Conservation (phyloP, 192 early-diverging fungal genomes). For the Linnemannia elongata region DNA sequence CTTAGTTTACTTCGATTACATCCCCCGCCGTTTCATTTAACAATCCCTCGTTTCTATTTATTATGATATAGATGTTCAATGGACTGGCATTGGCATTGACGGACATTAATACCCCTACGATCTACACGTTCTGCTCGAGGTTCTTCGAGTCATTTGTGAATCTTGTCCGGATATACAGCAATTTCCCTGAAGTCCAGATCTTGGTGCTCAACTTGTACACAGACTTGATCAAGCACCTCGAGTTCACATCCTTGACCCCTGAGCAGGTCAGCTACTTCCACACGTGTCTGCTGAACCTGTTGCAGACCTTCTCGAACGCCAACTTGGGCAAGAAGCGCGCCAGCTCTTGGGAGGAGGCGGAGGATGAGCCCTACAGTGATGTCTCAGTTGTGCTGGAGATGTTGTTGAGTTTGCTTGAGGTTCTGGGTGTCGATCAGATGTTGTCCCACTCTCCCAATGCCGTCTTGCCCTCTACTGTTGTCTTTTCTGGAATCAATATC, state of each 20-base stretch:
- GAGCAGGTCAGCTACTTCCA: slow-evolving; percentile 67
- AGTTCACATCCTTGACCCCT: slow-evolving; percentile 53
- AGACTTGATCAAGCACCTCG: slow-evolving; percentile 65
- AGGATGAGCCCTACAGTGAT: slow-evolving; percentile 77
- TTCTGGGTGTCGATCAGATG: slow-evolving; percentile 48
- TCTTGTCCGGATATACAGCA: slow-evolving; percentile 76
- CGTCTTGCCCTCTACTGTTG: slow-evolving; percentile 68
- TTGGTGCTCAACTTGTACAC: slow-evolving; percentile 71
- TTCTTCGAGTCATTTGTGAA: slow-evolving; percentile 75
- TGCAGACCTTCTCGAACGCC: slow-evolving; percentile 69
- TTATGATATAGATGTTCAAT: slow-evolving; percentile 73
- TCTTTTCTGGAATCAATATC: slow-evolving; percentile 78
- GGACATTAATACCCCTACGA: slow-evolving; percentile 69
- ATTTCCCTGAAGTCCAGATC: slow-evolving; percentile 73
- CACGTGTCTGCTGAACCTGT: slow-evolving; percentile 60
- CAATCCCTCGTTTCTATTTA: background rate
- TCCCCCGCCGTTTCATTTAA: background rate
- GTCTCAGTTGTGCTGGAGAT: slow-evolving; percentile 71
- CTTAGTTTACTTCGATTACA: background rate
- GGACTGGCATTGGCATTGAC: slow-evolving; percentile 79
- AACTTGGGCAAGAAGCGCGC: slow-evolving; percentile 67
- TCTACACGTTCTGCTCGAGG: slow-evolving; percentile 67
- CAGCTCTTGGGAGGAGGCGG: slow-evolving; percentile 61
- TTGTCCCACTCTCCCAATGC: slow-evolving; percentile 43
- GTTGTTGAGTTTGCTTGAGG: slow-evolving; percentile 40